Evolutionary conservation across 345 rosid species (phyloP), one percentile per base, ranked within the genome.

Genomic region (Combretum micranthum): DNA sequence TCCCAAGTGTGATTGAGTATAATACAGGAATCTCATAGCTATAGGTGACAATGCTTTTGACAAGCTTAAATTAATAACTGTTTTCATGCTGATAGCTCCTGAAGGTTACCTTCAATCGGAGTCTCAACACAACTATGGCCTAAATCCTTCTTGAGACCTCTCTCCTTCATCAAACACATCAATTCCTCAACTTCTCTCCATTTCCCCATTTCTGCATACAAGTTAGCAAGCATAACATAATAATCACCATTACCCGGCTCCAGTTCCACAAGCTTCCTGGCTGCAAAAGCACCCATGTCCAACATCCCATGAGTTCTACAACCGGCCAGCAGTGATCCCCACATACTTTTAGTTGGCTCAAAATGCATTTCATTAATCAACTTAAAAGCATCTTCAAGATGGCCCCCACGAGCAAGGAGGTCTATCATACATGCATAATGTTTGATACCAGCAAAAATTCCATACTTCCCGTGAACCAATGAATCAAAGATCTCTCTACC

Each of bases 401-500:
- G 50, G 9, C 86, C 82, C 9, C 72, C 68, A 10, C 71, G 73
- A 12, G 75, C 58, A 56, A 76, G 69, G 53, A 80, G 75, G 59
- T 80, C 76, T 48, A 80, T 56, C 72, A 76, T 69, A 54, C 80
- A 70, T 0, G 82, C 82, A 42, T 74, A 83, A 56, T 83, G 86
- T 66, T 76, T 80, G 25, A 64, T 66, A 32, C 46, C 50, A 2
- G 86, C 72, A 44, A 67, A 46, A 55, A 80, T 72, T 52, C 79
- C 72, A 57, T 76, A 78, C 59, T 63, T 69, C 49, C 86, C 84
- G 23, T 42, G 25, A 25, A 78, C 19, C 73, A 76, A 45, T 2
- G 70, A 79, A 49, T 62, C 50, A 68, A 78, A 83, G 20, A 80
- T 72, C 57, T 68, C 56, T 26, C 52, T 53, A 16, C 84, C 84